Evolutionary conservation across 441 rosid genomes (phyloP).

Genomic region (Erodium chrysanthum): DNA sequence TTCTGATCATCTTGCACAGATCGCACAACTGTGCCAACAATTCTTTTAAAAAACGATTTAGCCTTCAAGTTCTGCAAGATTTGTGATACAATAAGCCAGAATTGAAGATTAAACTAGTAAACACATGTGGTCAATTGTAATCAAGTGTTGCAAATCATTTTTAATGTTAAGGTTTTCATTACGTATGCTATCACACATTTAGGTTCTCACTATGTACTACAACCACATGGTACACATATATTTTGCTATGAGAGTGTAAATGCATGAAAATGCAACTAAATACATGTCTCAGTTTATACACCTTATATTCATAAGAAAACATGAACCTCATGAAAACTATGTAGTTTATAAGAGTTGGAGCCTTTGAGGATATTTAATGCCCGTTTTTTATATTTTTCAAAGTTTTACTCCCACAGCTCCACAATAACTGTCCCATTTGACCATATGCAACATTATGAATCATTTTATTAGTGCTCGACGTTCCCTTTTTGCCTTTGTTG

Average conservation of each 20-base stretch:
- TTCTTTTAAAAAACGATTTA: conserved; percentile 71
- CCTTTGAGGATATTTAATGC: background rate
- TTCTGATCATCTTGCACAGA: conserved; percentile 95
- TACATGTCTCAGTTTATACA: background rate
- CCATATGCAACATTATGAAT: background rate
- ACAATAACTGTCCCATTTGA: background rate
- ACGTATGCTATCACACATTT: background rate
- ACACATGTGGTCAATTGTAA: background rate
- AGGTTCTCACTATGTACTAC: background rate
- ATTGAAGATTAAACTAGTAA: conserved; percentile 7
- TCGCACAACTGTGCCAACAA: conserved; percentile 88
- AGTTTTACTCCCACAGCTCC: background rate
- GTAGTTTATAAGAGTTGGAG: too few relatives aligned
- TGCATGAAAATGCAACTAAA: background rate
- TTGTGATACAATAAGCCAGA: conserved; percentile 22
- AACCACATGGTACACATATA: background rate
- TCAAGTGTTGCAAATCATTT: conserved; percentile 1
- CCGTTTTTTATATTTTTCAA: background rate
- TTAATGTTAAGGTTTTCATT: background rate
- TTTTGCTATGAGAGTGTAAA: background rate
- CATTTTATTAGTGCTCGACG: background rate
- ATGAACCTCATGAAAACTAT: background rate
- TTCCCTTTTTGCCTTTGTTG: background rate
- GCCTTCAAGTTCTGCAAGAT: conserved; percentile 61
- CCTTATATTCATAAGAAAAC: background rate